Percentiles rank a stretch among this genome's conserved stretches.
Evolutionary conservation across 2,329 filamentous ascomycete genomes (phyloP).

Genomic region (Cercospora canescens): DNA sequence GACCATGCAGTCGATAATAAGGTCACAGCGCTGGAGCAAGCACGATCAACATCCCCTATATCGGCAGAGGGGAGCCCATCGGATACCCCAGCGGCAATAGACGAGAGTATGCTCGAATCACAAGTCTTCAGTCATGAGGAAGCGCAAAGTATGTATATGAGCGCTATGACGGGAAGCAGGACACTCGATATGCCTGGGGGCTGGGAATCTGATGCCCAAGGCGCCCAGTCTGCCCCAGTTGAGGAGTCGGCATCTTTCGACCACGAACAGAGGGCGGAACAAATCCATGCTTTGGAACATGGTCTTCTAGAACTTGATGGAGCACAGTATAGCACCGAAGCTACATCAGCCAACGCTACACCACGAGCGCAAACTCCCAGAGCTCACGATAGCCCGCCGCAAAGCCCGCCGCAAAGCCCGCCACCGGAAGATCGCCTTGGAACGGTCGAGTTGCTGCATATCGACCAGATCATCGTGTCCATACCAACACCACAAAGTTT

Average conservation of each 20-base stretch:
- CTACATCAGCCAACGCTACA: conserved; percentile 28
- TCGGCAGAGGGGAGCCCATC: conserved; percentile 2
- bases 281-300: neutral
- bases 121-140: conserved; percentile 76
- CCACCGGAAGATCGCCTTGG: neutral
- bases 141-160: conserved; percentile 86
- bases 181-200: conserved; percentile 41
- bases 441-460: conserved; percentile 17
- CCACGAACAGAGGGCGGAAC: neutral
- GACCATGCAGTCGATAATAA: conserved; percentile 27
- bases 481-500: neutral
- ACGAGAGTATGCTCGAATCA: conserved; percentile 51
- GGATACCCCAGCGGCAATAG: conserved; percentile 8
- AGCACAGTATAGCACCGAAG: neutral
- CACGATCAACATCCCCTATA: neutral
- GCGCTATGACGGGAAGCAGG: conserved; percentile 52
- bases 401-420: neutral
- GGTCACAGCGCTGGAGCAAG: conserved; percentile 21
- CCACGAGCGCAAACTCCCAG: conserved; percentile 29
- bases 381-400: neutral
- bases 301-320: conserved; percentile 5
- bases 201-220: conserved; percentile 41
- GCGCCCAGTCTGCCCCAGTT: conserved; percentile 29
- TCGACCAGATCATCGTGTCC: conserved; percentile 31
- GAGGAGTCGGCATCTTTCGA: conserved; percentile 20